Evolutionary conservation across 2,329 filamentous ascomycete species (phyloP).

Genomic region (Huntiella moniliformis): DNA sequence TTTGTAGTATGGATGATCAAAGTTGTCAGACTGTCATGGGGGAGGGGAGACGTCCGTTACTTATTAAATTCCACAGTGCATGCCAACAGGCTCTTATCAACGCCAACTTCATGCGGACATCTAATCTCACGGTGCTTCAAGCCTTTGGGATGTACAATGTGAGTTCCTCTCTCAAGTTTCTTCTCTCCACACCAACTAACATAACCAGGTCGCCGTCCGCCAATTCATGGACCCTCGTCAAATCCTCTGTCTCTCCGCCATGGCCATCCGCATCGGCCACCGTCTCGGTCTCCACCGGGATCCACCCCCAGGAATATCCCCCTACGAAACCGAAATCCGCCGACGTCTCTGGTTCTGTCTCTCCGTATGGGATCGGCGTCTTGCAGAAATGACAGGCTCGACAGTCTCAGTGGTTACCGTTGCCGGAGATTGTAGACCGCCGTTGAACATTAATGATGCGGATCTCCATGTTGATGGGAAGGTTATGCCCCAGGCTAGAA

Average conservation of each 20-base stretch:
- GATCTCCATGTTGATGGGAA: slow-evolving; percentile 39
- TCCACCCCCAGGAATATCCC: slow-evolving; percentile 29
- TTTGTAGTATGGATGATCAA: slow-evolving; percentile 37
- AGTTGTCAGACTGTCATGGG: slow-evolving; percentile 36
- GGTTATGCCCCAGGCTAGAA: slow-evolving; percentile 29
- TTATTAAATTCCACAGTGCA: slow-evolving; percentile 35
- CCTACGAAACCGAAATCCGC: slow-evolving; percentile 51
- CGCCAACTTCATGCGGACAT: slow-evolving; percentile 46
- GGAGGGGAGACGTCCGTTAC: slow-evolving; percentile 30
- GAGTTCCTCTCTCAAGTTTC: slow-evolving; percentile 16
- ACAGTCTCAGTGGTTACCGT: slow-evolving; percentile 36
- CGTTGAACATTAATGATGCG: slow-evolving; percentile 42
- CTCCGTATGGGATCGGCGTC: slow-evolving; percentile 47
- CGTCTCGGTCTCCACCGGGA: slow-evolving; percentile 52
- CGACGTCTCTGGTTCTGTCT: slow-evolving; percentile 58
- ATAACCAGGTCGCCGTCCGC: slow-evolving; percentile 23
- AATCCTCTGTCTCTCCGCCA: slow-evolving; percentile 33
- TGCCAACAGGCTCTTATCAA: slow-evolving; percentile 47
- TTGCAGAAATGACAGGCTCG: slow-evolving; percentile 46
- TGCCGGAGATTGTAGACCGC: slow-evolving; percentile 34
- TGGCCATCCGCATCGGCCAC: slow-evolving; percentile 48
- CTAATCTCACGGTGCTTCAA: slow-evolving; percentile 46
- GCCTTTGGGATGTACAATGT: slow-evolving; percentile 50
- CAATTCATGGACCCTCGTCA: slow-evolving; percentile 38
- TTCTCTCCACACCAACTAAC: neutral